phyloP scores from a whole-genome alignment of 192 early-diverging fungal species.

The Backusella morwellensis region DNA sequence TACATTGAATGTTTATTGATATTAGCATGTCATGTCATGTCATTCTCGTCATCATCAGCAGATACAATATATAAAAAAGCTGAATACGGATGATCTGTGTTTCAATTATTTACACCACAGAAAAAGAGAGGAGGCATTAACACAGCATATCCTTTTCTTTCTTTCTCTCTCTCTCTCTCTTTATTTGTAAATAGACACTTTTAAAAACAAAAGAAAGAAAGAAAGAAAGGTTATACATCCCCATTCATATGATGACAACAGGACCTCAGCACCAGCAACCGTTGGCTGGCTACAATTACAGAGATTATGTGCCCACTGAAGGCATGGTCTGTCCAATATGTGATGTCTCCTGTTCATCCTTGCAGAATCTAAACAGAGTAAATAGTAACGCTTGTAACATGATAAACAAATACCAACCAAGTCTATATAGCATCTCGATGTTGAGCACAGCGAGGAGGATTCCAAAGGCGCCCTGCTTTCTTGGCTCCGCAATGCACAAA shows the following conservation, averaged over 20 bases:
- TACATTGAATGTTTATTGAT: too few species aligned
- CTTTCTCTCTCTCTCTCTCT: too few species aligned
- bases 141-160: neutral
- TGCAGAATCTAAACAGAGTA: conserved; percentile 31
- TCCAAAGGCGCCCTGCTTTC: conserved; percentile 45
- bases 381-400: neutral
- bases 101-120: neutral
- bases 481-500: conserved; percentile 55
- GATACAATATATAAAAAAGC: too few species aligned
- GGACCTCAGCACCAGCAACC: neutral
- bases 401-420: neutral
- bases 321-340: conserved; percentile 38
- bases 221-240: neutral
- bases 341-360: conserved; percentile 26
- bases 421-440: conserved; percentile 41
- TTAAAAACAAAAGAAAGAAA: too few species aligned
- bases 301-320: conserved; percentile 33
- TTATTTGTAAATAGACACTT: too few species aligned
- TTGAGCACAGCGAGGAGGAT: conserved; percentile 50
- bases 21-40: too few species aligned
- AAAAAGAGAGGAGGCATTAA: neutral
- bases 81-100: neutral
- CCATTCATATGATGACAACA: conserved; percentile 2
- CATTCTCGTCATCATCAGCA: too few species aligned
- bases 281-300: conserved; percentile 28